Conservation (phyloP, 2,329 filamentous ascomycete species). For the Alternaria atra region DNA sequence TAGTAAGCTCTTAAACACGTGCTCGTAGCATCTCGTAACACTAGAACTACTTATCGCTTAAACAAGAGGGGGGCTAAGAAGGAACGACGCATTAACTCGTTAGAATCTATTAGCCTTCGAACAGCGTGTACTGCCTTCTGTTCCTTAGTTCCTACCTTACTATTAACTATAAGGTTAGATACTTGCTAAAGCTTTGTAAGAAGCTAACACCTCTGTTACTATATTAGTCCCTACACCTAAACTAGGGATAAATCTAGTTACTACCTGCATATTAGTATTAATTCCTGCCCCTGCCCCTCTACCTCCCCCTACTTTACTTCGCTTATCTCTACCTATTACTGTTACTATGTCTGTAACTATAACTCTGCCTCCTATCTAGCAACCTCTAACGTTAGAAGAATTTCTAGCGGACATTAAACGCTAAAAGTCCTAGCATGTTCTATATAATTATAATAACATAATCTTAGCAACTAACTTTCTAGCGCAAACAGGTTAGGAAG, state of each 20-base stretch:
- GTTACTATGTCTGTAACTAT: slow-evolving; percentile 16
- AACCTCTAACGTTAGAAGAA: slow-evolving; percentile 16
- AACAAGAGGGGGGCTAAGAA: no score
- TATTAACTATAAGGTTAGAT: slow-evolving; percentile 7
- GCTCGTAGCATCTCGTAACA: no score
- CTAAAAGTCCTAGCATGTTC: slow-evolving; percentile 14
- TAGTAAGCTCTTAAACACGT: no score
- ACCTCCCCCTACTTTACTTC: slow-evolving; percentile 7
- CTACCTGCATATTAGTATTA: slow-evolving; percentile 19
- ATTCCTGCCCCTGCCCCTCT: slow-evolving; percentile 20
- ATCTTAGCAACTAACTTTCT: slow-evolving; percentile 22
- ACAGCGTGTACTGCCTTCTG: slow-evolving; percentile 8
- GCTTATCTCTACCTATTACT: slow-evolving; percentile 15
- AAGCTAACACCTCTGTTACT: slow-evolving; percentile 17
- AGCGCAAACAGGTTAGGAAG: slow-evolving; percentile 21
- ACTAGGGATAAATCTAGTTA: slow-evolving; percentile 9
- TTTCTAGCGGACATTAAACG: slow-evolving; percentile 15
- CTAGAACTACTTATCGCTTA: no score
- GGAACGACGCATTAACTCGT: no score
- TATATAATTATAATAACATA: slow-evolving; percentile 23
- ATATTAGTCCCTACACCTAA: slow-evolving; percentile 15
- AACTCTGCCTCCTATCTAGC: slow-evolving; percentile 12
- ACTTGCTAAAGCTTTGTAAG: slow-evolving; percentile 14
- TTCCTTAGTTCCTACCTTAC: slow-evolving; percentile 12
- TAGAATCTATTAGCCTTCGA: no score